These are phyloP conservation scores for Penicillium sp. DNA, from an alignment of 2,329 filamentous ascomycete species.

Conservation along the genomic window DNA sequence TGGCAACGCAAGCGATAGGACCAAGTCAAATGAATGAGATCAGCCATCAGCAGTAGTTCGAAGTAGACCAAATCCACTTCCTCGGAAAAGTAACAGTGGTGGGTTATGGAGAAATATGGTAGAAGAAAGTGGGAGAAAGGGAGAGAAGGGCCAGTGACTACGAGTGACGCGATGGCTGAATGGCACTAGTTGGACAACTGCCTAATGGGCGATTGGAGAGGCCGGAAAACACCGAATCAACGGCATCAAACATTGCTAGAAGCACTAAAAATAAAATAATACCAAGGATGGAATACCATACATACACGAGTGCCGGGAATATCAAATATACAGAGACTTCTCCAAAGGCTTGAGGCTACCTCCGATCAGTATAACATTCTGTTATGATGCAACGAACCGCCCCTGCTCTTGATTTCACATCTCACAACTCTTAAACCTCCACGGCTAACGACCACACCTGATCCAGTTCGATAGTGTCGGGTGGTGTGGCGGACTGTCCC, in stretches of 20 bases:
- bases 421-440: slow-evolving; percentile 4
- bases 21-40: not conserved
- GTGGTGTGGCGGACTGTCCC: not conserved
- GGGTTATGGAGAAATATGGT: not conserved
- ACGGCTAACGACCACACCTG: slow-evolving; percentile 12
- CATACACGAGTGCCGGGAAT: not conserved
- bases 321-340: not conserved
- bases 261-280: not conserved
- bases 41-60: not conserved
- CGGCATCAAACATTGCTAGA: not conserved
- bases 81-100: no score
- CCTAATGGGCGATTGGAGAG: not conserved
- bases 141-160: not conserved
- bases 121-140: not conserved
- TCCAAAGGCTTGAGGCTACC: not conserved
- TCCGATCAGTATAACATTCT: not conserved
- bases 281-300: no score
- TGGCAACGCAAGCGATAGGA: not conserved
- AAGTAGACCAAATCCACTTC: no score
- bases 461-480: slow-evolving; percentile 12
- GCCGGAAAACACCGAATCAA: not conserved
- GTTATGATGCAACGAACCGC: not conserved
- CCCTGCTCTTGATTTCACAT: not conserved
- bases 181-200: not conserved
- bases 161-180: slow-evolving; percentile 2